phyloP scores from a whole-genome alignment of 2,329 filamentous ascomycete species.

The Xylariales sp. region DNA sequence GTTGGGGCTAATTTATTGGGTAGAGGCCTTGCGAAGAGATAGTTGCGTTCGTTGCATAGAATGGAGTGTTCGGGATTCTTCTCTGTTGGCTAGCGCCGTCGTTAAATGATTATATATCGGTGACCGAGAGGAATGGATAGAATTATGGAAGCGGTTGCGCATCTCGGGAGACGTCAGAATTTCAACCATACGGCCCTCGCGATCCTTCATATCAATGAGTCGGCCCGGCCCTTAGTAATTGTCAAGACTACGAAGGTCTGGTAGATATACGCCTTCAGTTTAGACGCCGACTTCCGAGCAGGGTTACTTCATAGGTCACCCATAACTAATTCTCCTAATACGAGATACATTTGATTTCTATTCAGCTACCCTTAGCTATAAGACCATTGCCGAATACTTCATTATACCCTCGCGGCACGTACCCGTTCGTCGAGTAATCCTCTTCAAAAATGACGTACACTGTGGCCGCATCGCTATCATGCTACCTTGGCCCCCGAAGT shows the following conservation, averaged over 20 bases:
- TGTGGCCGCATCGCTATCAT: not conserved
- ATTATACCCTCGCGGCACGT: no score
- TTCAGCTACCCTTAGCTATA: not conserved
- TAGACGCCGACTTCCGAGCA: not conserved
- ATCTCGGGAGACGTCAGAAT: not conserved
- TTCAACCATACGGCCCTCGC: not conserved
- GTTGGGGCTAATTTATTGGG: conserved; percentile 64
- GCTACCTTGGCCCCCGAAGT: no score
- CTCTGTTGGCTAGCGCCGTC: not conserved
- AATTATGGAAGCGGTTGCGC: not conserved
- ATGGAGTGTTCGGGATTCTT: not conserved
- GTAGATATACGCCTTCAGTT: no score
- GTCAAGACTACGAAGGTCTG: not conserved
- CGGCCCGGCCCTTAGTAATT: not conserved
- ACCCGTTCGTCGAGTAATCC: no score
- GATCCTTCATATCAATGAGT: not conserved
- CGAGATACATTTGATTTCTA: not conserved
- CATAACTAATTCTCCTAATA: conserved; percentile 1
- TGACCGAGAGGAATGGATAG: not conserved
- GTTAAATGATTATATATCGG: conserved; percentile 2
- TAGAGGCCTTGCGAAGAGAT: conserved; percentile 58
- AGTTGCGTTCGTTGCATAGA: conserved; percentile 8
- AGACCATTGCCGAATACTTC: not conserved
- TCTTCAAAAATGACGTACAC: no score
- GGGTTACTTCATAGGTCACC: not conserved